Evolutionary conservation across 73 alveolate genomes (phyloP).

Genomic region (Paramecium pentaurelia): DNA sequence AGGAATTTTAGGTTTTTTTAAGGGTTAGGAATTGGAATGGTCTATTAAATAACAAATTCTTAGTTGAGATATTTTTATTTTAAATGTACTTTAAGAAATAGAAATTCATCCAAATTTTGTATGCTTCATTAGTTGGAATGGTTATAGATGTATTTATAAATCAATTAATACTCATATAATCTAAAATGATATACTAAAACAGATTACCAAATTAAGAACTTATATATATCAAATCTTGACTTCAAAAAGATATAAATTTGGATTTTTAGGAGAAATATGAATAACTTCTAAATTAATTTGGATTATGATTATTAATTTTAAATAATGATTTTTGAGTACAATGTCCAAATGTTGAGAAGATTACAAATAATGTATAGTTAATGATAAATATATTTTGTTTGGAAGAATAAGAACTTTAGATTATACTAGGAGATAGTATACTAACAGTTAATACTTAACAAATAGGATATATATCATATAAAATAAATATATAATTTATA

Average conservation of each 20-base stretch:
- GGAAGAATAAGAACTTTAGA: no score
- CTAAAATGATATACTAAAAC: neutral
- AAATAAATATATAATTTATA: neutral
- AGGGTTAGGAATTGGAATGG: neutral
- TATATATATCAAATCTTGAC: neutral
- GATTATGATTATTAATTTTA: no score
- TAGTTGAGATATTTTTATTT: neutral
- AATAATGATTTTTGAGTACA: no score
- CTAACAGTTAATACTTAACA: neutral
- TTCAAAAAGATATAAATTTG: no score
- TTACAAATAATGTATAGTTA: no score
- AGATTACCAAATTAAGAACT: conserved; percentile 19
- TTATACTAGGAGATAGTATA: neutral
- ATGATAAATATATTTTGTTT: no score
- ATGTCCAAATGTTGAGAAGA: no score
- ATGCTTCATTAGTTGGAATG: neutral
- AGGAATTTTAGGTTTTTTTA: conserved; percentile 11
- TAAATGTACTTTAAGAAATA: neutral
- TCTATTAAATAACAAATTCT: neutral
- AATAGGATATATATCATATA: neutral
- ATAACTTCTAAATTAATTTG: no score
- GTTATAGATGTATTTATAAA: neutral
- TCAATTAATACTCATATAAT: neutral
- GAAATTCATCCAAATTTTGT: neutral
- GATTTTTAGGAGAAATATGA: no score